Evolutionary conservation across 306 rosid genomes (phyloP).

Genomic region (Castanea sativa): DNA sequence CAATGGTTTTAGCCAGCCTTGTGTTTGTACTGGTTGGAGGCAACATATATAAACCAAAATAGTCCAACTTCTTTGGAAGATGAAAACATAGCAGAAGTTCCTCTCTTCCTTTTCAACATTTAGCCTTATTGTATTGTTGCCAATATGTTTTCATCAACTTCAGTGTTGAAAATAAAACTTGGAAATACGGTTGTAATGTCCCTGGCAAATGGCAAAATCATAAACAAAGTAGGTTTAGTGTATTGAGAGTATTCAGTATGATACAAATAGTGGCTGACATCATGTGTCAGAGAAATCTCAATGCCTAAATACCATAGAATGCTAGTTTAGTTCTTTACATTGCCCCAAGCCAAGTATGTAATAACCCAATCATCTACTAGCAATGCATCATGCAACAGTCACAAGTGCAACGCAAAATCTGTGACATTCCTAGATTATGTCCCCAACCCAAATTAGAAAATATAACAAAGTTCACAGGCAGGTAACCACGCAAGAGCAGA

Average conservation of each 20-base stretch:
- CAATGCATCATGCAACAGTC: no score
- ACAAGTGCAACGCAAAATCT: no score
- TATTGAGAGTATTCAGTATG: neutral
- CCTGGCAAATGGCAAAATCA: conserved; percentile 29
- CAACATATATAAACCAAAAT: no score
- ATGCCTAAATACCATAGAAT: no score
- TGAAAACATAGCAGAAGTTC: conserved; percentile 2
- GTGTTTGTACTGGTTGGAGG: neutral
- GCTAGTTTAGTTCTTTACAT: no score
- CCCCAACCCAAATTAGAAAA: no score
- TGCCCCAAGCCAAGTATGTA: no score
- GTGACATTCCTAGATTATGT: no score
- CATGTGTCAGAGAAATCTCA: no score
- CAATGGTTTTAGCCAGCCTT: neutral
- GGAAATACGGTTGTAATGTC: conserved; percentile 59
- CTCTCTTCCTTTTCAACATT: neutral
- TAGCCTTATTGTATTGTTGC: neutral
- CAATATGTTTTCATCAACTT: conserved; percentile 48
- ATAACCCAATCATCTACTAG: no score
- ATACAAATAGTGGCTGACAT: neutral
- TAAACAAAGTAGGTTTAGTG: conserved; percentile 14
- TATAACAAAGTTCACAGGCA: neutral
- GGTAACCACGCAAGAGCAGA: neutral
- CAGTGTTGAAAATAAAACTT: conserved; percentile 72
- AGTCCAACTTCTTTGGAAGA: neutral